These are phyloP conservation scores for Suillus placidus DNA, from an alignment of 768 basidiomycete genomes.

Conservation along the genomic window DNA sequence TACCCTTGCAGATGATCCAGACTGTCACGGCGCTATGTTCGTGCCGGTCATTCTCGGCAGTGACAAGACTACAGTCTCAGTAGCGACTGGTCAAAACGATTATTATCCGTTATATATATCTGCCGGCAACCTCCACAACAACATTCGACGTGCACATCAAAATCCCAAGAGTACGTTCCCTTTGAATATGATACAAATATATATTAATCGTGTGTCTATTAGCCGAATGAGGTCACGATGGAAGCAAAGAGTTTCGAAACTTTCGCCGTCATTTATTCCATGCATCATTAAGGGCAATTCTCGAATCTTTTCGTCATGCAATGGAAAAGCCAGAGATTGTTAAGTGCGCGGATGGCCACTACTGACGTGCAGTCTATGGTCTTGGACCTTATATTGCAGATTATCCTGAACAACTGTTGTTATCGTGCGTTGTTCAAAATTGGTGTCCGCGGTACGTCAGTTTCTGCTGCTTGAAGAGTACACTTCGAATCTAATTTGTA, in stretches of 20 bases:
- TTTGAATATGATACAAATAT: background rate
- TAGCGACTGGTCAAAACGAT: conserved; percentile 42
- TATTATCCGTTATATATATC: conserved; percentile 41
- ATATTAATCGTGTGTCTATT: conserved; percentile 2
- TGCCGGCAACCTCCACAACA: conserved; percentile 26
- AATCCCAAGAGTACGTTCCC: conserved; percentile 31
- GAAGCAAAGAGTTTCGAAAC: conserved; percentile 24
- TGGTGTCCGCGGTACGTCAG: conserved; percentile 41
- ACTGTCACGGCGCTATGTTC: conserved; percentile 35
- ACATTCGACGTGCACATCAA: conserved; percentile 23
- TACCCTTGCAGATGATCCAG: conserved; percentile 23
- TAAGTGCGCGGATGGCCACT: conserved; percentile 35
- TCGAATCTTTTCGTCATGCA: conserved; percentile 21
- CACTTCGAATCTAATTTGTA: conserved; percentile 15
- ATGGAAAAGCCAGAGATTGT: conserved; percentile 33
- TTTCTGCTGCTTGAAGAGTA: conserved; percentile 9
- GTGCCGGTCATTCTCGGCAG: conserved; percentile 38
- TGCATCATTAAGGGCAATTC: conserved; percentile 28
- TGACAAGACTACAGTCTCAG: conserved; percentile 47
- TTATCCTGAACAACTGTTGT: conserved; percentile 42
- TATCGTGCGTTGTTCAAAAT: conserved; percentile 34
- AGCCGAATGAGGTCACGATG: conserved; percentile 10
- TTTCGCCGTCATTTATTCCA: conserved; percentile 35
- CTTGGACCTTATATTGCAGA: conserved; percentile 44
- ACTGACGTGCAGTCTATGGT: conserved; percentile 31